These are phyloP conservation scores for Guyanaporus albipodus DNA, from an alignment of 768 basidiomycete species.

Conservation along the genomic window DNA sequence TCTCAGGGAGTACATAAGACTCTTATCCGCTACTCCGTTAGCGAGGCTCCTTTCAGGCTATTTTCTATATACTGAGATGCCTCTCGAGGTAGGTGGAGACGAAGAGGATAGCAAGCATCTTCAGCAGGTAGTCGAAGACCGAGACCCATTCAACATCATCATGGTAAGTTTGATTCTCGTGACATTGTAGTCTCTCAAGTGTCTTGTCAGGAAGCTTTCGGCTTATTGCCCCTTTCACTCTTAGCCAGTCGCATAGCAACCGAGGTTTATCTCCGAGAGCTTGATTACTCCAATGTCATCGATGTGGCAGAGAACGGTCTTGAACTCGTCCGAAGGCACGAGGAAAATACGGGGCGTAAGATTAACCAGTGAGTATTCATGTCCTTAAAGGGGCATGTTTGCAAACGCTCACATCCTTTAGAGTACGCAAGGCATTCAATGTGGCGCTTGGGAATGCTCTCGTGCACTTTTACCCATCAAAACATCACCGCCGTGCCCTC, in stretches of 20 bases:
- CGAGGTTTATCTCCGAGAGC: slow-evolving; percentile 60
- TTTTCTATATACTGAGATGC: slow-evolving; percentile 55
- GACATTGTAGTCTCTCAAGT: slow-evolving; percentile 2
- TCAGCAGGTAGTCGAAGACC: slow-evolving; percentile 26
- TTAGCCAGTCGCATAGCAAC: slow-evolving; percentile 64
- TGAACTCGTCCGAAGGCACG: slow-evolving; percentile 47
- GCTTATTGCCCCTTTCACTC: slow-evolving; percentile 49
- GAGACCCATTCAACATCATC: slow-evolving; percentile 58
- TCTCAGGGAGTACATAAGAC: slow-evolving; percentile 54
- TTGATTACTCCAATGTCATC: slow-evolving; percentile 72
- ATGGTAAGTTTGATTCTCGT: slow-evolving; percentile 43
- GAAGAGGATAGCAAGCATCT: slow-evolving; percentile 15
- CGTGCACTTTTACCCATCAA: slow-evolving; percentile 84
- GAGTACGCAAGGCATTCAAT: slow-evolving; percentile 65
- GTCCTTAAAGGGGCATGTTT: not conserved
- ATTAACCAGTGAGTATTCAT: slow-evolving; percentile 42
- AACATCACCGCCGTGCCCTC: slow-evolving; percentile 79
- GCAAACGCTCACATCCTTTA: slow-evolving; percentile 27
- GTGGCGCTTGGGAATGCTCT: slow-evolving; percentile 69
- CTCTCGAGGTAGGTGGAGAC: slow-evolving; percentile 38
- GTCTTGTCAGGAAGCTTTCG: slow-evolving; percentile 49
- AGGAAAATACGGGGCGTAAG: slow-evolving; percentile 54
- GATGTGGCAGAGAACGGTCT: slow-evolving; percentile 70
- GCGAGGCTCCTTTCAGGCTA: slow-evolving; percentile 62
- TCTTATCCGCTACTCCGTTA: slow-evolving; percentile 62